These are phyloP conservation scores for Penicillium sp. DNA, from an alignment of 2,329 filamentous ascomycete species.

Conservation along the genomic window DNA sequence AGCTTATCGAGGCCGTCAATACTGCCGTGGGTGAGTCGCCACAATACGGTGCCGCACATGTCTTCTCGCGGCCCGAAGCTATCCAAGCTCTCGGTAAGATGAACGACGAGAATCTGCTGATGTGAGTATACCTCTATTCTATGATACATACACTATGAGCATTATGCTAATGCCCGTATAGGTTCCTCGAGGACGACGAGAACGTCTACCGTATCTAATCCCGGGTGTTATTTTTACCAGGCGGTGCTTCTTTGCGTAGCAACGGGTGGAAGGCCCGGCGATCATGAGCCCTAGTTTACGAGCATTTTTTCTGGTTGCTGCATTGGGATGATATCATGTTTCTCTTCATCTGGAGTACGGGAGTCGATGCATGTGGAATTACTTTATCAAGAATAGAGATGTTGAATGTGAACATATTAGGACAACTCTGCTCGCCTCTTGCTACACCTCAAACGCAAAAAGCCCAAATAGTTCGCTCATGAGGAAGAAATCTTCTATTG, in stretches of 20 bases:
- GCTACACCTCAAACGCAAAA: background rate
- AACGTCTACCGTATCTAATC: conserved; percentile 69
- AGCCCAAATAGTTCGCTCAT: background rate
- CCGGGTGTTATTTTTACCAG: background rate
- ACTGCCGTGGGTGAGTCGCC: conserved; percentile 55
- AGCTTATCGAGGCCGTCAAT: conserved; percentile 80
- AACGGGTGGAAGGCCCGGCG: background rate
- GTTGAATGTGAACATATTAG: background rate
- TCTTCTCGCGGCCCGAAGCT: conserved; percentile 73
- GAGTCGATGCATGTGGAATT: conserved; percentile 17
- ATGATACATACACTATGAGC: conserved; percentile 40
- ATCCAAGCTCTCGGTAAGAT: conserved; percentile 75
- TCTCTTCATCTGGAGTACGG: conserved; percentile 25
- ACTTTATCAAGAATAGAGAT: conserved; percentile 13
- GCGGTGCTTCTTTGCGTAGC: background rate
- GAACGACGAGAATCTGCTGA: conserved; percentile 84
- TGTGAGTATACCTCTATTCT: conserved; percentile 62
- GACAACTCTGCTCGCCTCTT: background rate
- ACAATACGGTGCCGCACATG: conserved; percentile 51
- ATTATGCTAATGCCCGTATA: conserved; percentile 20
- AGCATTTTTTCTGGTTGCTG: conserved; percentile 22
- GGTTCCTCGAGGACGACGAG: conserved; percentile 56
- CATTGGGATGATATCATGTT: conserved; percentile 30
- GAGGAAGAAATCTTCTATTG: background rate
- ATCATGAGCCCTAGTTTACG: conserved; percentile 14